phyloP scores from a whole-genome alignment of 1,139 yeast species.

The Geotrichum citri-aurantii region DNA sequence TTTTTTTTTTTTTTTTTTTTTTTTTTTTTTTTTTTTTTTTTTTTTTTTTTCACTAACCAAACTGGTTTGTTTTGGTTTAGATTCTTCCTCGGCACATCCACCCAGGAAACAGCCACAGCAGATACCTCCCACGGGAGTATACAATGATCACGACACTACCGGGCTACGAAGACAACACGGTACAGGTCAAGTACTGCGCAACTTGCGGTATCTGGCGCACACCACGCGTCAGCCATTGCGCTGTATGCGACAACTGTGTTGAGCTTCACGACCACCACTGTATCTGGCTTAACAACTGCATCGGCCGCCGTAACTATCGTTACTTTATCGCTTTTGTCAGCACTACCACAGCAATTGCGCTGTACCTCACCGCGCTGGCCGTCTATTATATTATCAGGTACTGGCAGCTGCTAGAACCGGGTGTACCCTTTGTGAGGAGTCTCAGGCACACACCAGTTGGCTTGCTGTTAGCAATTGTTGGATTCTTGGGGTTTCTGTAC shows the following conservation, averaged over 20 bases:
- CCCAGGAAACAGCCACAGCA: slow-evolving; percentile 41
- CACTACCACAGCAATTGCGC: slow-evolving; percentile 6
- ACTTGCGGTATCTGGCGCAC: slow-evolving; percentile 68
- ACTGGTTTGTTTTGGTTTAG: slow-evolving; percentile 18
- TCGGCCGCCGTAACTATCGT: slow-evolving; percentile 63
- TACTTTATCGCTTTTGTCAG: slow-evolving; percentile 15
- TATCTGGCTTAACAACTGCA: slow-evolving; percentile 71
- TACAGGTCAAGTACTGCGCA: slow-evolving; percentile 48
- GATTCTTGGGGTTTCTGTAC: slow-evolving; percentile 11
- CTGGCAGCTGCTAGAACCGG: slow-evolving; percentile 11
- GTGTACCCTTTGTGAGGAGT: slow-evolving; percentile 10
- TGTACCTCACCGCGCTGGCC: slow-evolving; percentile 8
- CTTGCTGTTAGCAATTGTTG: slow-evolving; percentile 15
- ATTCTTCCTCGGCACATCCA: slow-evolving; percentile 63
- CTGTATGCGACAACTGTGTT: slow-evolving; percentile 58
- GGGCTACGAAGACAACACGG: slow-evolving; percentile 34
- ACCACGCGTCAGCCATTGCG: slow-evolving; percentile 66
- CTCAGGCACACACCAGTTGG: slow-evolving; percentile 16
- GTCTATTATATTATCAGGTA: slow-evolving; percentile 12
- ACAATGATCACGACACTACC: slow-evolving; percentile 55
- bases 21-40: no score
- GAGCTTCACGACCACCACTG: slow-evolving; percentile 69
- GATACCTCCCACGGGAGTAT: slow-evolving; percentile 57
- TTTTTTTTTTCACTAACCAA: neutral
- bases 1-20: no score